phyloP scores from a whole-genome alignment of 495 filamentous ascomycete species.

The Aspergillus panamensis region DNA sequence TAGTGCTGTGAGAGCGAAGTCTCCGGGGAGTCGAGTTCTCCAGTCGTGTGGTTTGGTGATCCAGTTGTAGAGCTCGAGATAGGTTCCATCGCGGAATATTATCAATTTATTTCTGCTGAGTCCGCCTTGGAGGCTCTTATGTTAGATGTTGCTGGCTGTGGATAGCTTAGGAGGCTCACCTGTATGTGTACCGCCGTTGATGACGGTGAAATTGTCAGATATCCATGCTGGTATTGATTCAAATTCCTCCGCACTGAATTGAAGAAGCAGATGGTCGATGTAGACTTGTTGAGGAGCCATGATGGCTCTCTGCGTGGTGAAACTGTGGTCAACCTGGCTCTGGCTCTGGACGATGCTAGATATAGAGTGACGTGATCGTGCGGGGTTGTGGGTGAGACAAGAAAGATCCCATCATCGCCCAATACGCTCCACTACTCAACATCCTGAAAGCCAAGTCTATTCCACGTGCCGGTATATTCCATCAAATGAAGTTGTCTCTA shows the following conservation, averaged over 20 bases:
- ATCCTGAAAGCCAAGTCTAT: too few species aligned
- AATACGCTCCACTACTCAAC: too few species aligned
- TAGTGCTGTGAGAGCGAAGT: slow-evolving; percentile 12
- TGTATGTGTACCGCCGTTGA: slow-evolving; percentile 9
- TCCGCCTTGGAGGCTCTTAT: slow-evolving; percentile 1
- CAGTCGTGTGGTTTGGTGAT: slow-evolving; percentile 12
- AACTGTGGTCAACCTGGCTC: neutral
- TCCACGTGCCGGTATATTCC: too few species aligned
- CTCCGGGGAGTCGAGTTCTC: slow-evolving; percentile 8
- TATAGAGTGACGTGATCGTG: neutral
- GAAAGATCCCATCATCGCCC: too few species aligned
- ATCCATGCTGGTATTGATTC: slow-evolving; percentile 9
- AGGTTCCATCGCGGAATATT: slow-evolving; percentile 13
- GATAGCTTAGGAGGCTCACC: neutral
- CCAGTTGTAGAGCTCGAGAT: slow-evolving; percentile 16
- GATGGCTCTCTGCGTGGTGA: neutral
- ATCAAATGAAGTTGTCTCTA: too few species aligned
- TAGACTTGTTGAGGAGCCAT: slow-evolving; percentile 18
- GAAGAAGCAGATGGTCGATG: slow-evolving; percentile 14
- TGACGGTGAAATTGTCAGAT: slow-evolving; percentile 12
- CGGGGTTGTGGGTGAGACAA: neutral
- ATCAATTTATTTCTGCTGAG: slow-evolving; percentile 16
- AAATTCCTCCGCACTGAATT: slow-evolving; percentile 9
- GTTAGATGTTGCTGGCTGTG: neutral
- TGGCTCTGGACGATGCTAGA: neutral